Evolutionary conservation across 2,329 filamentous ascomycete species (phyloP).

Genomic region (Fragosphaeria purpurea): DNA sequence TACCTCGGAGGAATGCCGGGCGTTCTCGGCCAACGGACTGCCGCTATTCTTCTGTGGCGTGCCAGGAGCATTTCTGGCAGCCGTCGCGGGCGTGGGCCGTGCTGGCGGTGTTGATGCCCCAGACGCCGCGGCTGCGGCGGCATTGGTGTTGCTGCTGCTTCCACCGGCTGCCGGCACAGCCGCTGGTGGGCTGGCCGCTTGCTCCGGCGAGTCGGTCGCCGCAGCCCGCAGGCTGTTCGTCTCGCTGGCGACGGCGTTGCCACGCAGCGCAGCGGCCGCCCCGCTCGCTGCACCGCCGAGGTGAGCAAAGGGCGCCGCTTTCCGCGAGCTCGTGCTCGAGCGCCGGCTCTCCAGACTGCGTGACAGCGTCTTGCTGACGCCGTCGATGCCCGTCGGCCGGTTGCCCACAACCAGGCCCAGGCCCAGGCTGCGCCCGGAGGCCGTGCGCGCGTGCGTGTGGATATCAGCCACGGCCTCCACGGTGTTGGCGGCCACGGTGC

Average conservation of each 20-base stretch:
- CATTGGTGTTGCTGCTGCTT: neutral
- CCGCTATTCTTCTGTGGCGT: slow-evolving; percentile 9
- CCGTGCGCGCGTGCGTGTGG: slow-evolving; percentile 36
- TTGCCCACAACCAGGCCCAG: slow-evolving; percentile 14
- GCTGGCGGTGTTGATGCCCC: neutral
- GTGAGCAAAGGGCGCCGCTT: slow-evolving; percentile 48
- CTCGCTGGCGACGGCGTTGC: slow-evolving; percentile 45
- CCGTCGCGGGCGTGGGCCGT: slow-evolving; percentile 11
- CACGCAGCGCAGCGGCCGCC: slow-evolving; percentile 24
- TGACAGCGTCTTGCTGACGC: slow-evolving; percentile 66
- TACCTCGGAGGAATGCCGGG: slow-evolving; percentile 34
- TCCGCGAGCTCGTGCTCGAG: slow-evolving; percentile 78
- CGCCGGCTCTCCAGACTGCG: slow-evolving; percentile 87
- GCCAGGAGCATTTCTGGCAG: neutral
- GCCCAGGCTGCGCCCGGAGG: slow-evolving; percentile 30
- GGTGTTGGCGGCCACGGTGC: slow-evolving; percentile 77
- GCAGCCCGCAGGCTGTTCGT: slow-evolving; percentile 47
- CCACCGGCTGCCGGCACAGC: slow-evolving; percentile 8
- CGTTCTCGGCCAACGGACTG: slow-evolving; percentile 7
- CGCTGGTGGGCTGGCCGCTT: slow-evolving; percentile 26
- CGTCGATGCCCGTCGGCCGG: slow-evolving; percentile 51
- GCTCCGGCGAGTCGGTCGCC: slow-evolving; percentile 27
- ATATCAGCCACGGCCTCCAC: slow-evolving; percentile 77
- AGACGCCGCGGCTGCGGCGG: too few relatives aligned
- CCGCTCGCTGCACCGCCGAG: slow-evolving; percentile 18